A percentile compares a stretch with the other conserved stretches of the same genome.
Evolutionary conservation across 257 asterid genomes (phyloP).

Genomic region (Nicotiana benthamiana): DNA sequence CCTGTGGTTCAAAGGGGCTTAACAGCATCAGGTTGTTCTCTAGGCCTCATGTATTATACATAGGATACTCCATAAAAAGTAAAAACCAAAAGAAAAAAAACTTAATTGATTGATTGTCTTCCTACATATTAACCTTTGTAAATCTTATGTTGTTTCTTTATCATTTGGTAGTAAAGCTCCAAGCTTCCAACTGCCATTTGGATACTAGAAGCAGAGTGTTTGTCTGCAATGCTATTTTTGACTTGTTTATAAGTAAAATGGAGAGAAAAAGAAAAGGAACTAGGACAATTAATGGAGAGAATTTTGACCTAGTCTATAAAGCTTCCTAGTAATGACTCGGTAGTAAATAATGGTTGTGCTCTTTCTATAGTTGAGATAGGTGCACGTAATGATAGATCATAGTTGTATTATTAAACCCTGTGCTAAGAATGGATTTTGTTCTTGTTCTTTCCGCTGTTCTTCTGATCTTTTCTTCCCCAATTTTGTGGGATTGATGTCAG

Average conservation of each 20-base stretch:
- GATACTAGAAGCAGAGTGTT: neutral
- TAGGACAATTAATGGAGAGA: conserved; percentile 2
- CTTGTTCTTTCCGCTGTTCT: neutral
- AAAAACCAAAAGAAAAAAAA: neutral
- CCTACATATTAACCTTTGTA: neutral
- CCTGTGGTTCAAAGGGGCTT: no score
- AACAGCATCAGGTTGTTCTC: no score
- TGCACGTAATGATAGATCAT: neutral
- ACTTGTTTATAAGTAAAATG: neutral
- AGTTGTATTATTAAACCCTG: neutral
- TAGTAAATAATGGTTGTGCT: neutral
- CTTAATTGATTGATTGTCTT: neutral
- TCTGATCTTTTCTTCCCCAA: neutral
- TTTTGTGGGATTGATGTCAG: conserved; percentile 10
- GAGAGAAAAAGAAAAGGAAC: neutral
- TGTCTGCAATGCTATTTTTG: neutral
- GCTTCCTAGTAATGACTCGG: neutral
- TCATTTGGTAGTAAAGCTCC: neutral
- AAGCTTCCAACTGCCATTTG: neutral
- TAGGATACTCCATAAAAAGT: neutral
- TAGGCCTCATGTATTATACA: neutral
- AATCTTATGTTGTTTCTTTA: neutral
- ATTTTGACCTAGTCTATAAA: neutral
- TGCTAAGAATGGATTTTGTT: neutral
- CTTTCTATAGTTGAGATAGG: neutral